These are phyloP conservation scores for Mycena albidolilacea DNA, from an alignment of 768 basidiomycete genomes.

Conservation along the genomic window DNA sequence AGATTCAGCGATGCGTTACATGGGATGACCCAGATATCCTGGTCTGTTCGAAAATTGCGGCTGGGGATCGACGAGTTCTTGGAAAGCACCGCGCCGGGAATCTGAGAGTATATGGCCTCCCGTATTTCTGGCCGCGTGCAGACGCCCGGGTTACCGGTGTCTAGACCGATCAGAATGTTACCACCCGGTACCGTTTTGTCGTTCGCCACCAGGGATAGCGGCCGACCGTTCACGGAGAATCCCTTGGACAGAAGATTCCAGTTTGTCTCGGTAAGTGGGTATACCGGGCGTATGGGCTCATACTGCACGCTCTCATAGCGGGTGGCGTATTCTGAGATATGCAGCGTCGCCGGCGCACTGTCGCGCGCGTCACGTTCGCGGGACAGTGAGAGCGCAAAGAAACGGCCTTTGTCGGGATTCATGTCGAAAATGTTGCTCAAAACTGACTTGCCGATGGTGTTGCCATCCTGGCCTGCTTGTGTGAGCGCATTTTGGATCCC, in stretches of 20 bases:
- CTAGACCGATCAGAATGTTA: not conserved
- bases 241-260: not conserved
- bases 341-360: not conserved
- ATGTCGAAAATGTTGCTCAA: not conserved
- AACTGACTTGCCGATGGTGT: not conserved
- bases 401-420: conserved; percentile 6
- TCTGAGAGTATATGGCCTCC: not conserved
- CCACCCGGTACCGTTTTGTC: not conserved
- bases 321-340: not conserved
- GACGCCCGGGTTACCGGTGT: not conserved
- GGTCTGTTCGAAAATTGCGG: not conserved
- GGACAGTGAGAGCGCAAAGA: not conserved
- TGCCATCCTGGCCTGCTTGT: not conserved
- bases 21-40: conserved; percentile 1
- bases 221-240: not conserved
- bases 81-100: not conserved
- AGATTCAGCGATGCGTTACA: not conserved
- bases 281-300: not conserved
- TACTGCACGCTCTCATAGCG: not conserved
- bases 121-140: not conserved
- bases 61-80: conserved; percentile 5
- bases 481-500: not conserved
- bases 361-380: not conserved
- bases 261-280: not conserved
- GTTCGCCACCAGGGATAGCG: not conserved